phyloP scores from a whole-genome alignment of 306 rosid species.

The Gillenia trifoliata region DNA sequence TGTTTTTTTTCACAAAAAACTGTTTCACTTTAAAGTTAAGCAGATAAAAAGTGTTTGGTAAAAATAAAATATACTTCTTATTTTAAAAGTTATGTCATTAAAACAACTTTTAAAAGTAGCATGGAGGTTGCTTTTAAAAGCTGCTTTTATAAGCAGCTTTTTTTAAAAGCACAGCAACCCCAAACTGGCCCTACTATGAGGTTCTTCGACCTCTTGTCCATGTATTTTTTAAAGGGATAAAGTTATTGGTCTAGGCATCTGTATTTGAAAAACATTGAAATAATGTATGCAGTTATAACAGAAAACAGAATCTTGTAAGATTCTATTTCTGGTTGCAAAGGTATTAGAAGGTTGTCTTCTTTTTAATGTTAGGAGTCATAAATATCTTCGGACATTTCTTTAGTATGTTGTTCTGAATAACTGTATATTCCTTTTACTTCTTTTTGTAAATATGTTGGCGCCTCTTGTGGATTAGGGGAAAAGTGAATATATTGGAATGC shows the following conservation, averaged over 20 bases:
- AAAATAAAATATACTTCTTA: no score
- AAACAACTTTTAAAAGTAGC: no score
- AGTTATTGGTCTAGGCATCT: neutral
- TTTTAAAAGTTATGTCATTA: no score
- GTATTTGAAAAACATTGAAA: neutral
- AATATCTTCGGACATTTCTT: neutral
- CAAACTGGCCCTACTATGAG: neutral
- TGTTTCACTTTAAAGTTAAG: no score
- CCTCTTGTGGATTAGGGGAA: neutral
- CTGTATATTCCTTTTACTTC: neutral
- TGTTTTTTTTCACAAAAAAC: no score
- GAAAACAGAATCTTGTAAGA: neutral
- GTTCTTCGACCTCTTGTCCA: neutral
- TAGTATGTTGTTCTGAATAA: neutral
- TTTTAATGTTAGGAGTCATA: neutral
- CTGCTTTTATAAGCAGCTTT: no score
- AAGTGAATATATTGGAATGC: neutral
- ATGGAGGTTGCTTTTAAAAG: no score
- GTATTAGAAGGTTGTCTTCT: neutral
- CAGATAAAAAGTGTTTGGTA: no score
- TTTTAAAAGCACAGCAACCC: no score
- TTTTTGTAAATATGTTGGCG: neutral
- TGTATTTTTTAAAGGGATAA: neutral
- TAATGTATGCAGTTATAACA: neutral
- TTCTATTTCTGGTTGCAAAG: neutral